Percentiles rank a stretch among this genome's conserved stretches.
Evolutionary conservation across 768 basidiomycete species (phyloP).

Genomic region (Mycena leptocephala): DNA sequence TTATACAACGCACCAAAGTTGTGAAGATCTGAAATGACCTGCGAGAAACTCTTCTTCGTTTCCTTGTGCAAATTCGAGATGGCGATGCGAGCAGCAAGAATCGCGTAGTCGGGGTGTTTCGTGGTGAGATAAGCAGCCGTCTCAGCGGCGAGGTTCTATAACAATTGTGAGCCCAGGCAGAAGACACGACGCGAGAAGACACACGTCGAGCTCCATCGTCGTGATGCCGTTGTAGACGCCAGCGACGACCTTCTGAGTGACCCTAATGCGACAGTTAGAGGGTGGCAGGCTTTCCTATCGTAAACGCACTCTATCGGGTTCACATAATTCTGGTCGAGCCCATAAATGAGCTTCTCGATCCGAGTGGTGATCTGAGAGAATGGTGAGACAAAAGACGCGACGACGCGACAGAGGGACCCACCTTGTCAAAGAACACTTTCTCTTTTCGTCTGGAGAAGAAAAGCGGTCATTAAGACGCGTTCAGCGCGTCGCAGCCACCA

Average conservation of each 20-base stretch:
- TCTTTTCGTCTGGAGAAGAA: slow-evolving; percentile 80
- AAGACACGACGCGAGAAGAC: slow-evolving; percentile 45
- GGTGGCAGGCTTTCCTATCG: neutral
- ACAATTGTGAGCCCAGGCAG: slow-evolving; percentile 75
- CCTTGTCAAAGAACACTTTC: slow-evolving; percentile 95
- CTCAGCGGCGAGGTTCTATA: slow-evolving; percentile 94
- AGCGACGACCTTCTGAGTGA: slow-evolving; percentile 93
- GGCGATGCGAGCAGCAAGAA: slow-evolving; percentile 98
- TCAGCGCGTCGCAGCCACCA: slow-evolving; percentile 35
- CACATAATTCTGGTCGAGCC: slow-evolving; percentile 93
- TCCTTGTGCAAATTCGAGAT: slow-evolving; percentile 99
- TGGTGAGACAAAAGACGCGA: slow-evolving; percentile 34
- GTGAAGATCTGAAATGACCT: slow-evolving; percentile 93
- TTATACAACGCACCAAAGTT: slow-evolving; percentile 73
- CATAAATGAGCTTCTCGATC: slow-evolving; percentile 94
- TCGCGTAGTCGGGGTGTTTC: slow-evolving; percentile 97
- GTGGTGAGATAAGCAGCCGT: slow-evolving; percentile 98
- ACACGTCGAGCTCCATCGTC: slow-evolving; percentile 95
- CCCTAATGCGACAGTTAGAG: slow-evolving; percentile 60
- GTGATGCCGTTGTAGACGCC: slow-evolving; percentile 98
- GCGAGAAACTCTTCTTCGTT: slow-evolving; percentile 97
- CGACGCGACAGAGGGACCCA: slow-evolving; percentile 49
- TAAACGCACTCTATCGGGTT: slow-evolving; percentile 90
- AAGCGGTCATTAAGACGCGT: slow-evolving; percentile 48
- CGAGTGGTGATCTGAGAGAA: slow-evolving; percentile 86